Evolutionary conservation across 1,139 yeast species (phyloP), one percentile per base, ranked within the genome.

Genomic region (Kurtzmaniella quercitrusa): DNA sequence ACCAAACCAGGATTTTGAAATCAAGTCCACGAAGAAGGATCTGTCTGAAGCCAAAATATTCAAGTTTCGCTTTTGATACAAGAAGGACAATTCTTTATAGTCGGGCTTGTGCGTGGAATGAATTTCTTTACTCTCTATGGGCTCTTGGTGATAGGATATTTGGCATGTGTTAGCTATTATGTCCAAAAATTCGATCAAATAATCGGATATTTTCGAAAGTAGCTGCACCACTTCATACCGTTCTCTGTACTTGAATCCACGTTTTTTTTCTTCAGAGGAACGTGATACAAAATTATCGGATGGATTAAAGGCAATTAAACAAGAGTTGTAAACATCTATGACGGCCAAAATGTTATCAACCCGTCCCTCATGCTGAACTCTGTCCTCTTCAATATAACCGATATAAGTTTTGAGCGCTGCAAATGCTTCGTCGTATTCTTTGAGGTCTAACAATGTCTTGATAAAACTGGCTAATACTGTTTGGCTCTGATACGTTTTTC

Each of bases 361-460:
- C 15, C 50, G 41, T 1, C 75, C 74, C 15, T 57, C 56, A 38
- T 60, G 54, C 34, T 67, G 71, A 37, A 61, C 61, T 46, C 63
- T 59, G 20, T 67, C 71, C 38, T 62, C 67, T 19, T 63, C 62
- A 14, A 66, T 45, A 48, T 72, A 72, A 30, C 53, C 53, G 5
- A 60, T 52, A 45, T 62, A 70, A 0, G 76, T 70, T 26, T 62
- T 64, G 45, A 71, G 66, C 0, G 72, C 76, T 5, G 72, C 73
- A 43, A 66, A 58, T 0, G 77, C 77, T 49, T 72, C 77, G 47
- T 72, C 77, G 45, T 57, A 66, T 49, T 71, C 74, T 14, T 58
- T 53, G 42, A 64, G 54, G 32, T 66, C 70, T 19, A 71, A 53
- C 42, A 71, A 58, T 1, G 65, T 56, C 43, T 63, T 59, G 33